Conservation (phyloP, 352 stramenopile species). For the Globisporangium cederbergense region DNA sequence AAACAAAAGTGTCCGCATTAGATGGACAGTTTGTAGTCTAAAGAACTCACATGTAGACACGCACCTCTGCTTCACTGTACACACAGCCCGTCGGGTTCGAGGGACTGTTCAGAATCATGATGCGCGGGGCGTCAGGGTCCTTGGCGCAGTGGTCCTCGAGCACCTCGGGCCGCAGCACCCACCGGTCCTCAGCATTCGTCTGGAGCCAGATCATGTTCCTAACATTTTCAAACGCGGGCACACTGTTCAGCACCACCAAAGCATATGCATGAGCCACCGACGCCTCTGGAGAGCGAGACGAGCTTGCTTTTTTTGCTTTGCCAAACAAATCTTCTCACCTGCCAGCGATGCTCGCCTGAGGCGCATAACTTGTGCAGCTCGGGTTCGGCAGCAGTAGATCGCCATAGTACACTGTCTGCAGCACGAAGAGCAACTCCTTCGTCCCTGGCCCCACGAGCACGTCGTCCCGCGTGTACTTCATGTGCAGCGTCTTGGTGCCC, state of each 20-base stretch:
- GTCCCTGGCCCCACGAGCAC: constrained; percentile 86
- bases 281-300: not conserved
- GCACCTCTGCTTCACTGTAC: constrained; percentile 74
- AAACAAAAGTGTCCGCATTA: not conserved
- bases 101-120: constrained; percentile 85
- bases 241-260: constrained; percentile 8
- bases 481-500: constrained; percentile 48
- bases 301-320: too few species aligned
- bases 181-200: constrained; percentile 75
- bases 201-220: constrained; percentile 89
- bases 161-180: constrained; percentile 74
- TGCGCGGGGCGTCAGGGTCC: constrained; percentile 77
- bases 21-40: not conserved
- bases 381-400: constrained; percentile 82
- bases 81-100: constrained; percentile 84
- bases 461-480: constrained; percentile 70
- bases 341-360: constrained; percentile 81
- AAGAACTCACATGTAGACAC: not conserved
- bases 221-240: constrained; percentile 7
- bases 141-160: constrained; percentile 77
- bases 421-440: constrained; percentile 86
- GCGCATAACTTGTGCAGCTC: constrained; percentile 84
- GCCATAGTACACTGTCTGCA: constrained; percentile 87
- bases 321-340: constrained; percentile 31
- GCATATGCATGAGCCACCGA: constrained; percentile 3